Base-by-base conservation (phyloP, 192 early-diverging fungal genomes). In the Backusella psychrophila region DNA sequence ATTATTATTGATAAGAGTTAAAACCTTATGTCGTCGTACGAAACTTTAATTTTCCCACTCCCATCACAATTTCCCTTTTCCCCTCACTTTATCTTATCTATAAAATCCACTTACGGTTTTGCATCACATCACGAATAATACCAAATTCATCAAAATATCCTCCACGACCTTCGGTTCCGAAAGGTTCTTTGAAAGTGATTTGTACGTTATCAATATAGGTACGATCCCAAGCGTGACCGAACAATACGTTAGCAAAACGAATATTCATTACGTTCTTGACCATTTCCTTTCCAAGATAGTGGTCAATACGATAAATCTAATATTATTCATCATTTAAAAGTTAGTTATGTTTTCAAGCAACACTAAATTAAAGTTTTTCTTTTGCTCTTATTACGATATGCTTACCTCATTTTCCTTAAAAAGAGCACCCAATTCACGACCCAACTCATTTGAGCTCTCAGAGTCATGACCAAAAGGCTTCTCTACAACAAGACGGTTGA, bases 121-220 rank as follows among this genome's bases (percentile, higher is more conserved):
- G 94, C 90, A 94, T 92, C 56, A 99, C 97, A 78, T 99, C 97
- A 73, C 97, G 95, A 77, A 99, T 96, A 59, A 99, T 97, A 31
- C 97, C 97, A 88, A 97, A 98, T 85, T 97, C 96, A 80, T 99
- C 96, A 91, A 99, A 98, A 88, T 99, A 99, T 0, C 97, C 97
- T 67, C 97, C 97, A 56, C 97, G 93, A 29, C 97, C 97, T 83
- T 97, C 93, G 0, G 97, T 99, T 63, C 97, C 97, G 79, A 99
- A 93, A 72, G 91, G 91, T 84, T 99, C 97, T 79, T 99, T 99
- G 85, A 99, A 98, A 1, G 96, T 98, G 82, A 99, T 97, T 85
- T 99, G 97, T 6, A 99, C 89, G 69, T 97, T 97, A 80, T 93
- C 83, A 66, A 99, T 96, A 84, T 91, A 89, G 46, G 89, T 84